Base-by-base conservation (phyloP, 2,329 filamentous ascomycete genomes). In the Penicillium sp. region DNA sequence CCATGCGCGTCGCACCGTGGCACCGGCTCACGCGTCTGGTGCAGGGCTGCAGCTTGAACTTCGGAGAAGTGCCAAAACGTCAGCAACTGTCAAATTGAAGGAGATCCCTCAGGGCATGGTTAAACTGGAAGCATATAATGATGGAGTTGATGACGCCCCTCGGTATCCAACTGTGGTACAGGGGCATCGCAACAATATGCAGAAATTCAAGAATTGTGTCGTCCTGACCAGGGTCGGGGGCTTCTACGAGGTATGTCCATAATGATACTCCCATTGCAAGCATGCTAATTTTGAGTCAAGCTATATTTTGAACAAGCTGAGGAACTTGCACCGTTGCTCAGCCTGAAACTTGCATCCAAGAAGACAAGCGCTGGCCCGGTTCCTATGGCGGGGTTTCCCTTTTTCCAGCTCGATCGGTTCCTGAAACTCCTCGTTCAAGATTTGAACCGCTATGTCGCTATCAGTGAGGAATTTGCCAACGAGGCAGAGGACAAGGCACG, bases 261-360 rank as follows among this genome's bases (percentile, higher is more conserved):
- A 27, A 15, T 19, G 16, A 7, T 19, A 7, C 17, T 15, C 19
- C 7, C 11, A n/a, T 4, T 4, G 11, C 5, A 27, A 13, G 11
- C 10, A 9, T 6, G 11, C 25, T 27, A n/a, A 27, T n/a, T 6
- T n/a, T 4, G 4, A 6, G 4, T 7, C 13, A 39, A 73, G 78
- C 73, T 98, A 43, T 98, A 98, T 69, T 94, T 97, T 64, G 86
- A 94, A 56, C 90, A 98, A 63, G 93, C 94, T 8, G 86, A 94
- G 43, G 83, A 95, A 59, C 86, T 85, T 63, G 91, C 86, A 2
- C 86, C 89, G 1, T 72, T 94, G 30, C 74, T 98, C 49, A 93
- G 89, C 56, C 70, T 98, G 58, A 97, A 96, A 65, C 81, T 94
- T 39, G 83, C 85, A 2, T 78, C 78, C 39, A 93, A 87, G 63